A percentile compares a stretch with the other conserved stretches of the same genome.
Evolutionary conservation across 305 asterid genomes (phyloP).

Genomic region (Rubia tinctorum): DNA sequence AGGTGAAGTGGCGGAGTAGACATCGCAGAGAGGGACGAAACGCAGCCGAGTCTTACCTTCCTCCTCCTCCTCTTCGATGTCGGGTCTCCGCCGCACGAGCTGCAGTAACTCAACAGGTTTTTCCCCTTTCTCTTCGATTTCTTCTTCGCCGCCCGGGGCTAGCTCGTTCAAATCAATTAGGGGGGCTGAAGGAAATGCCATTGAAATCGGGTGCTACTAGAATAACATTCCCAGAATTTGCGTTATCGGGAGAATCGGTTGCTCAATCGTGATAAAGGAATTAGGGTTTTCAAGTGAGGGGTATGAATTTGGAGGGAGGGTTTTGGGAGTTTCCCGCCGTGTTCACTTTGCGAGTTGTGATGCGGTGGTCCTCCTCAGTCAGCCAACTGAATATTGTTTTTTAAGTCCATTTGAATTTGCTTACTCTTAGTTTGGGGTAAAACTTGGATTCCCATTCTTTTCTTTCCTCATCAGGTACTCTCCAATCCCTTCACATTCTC

Average conservation of each 20-base stretch:
- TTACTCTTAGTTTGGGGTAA: not conserved
- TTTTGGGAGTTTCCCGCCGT: constrained; percentile 44
- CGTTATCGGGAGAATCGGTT: not conserved
- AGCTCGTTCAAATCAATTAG: constrained; percentile 10
- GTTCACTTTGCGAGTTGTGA: constrained; percentile 2
- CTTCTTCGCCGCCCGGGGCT: not conserved
- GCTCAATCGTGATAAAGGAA: constrained; percentile 5
- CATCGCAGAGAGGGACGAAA: constrained; percentile 79
- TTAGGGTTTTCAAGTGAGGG: constrained; percentile 17
- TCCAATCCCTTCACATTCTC: too few relatives aligned
- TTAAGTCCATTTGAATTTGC: constrained; percentile 1
- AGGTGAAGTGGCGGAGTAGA: constrained; percentile 88
- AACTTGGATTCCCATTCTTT: not conserved
- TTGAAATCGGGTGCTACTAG: not conserved
- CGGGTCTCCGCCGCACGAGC: constrained; percentile 21
- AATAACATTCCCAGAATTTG: not conserved
- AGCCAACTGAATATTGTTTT: not conserved
- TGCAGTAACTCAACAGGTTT: constrained; percentile 7
- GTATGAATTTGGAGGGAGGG: constrained; percentile 24
- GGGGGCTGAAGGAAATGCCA: constrained; percentile 30
- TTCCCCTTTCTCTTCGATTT: not conserved
- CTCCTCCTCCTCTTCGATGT: constrained; percentile 42
- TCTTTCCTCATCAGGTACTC: not conserved
- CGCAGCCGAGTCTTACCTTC: constrained; percentile 42
- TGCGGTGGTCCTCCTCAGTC: not conserved